phyloP scores from a whole-genome alignment of 1,284 basidiomycete genomes.

The Inonotus obliquus region DNA sequence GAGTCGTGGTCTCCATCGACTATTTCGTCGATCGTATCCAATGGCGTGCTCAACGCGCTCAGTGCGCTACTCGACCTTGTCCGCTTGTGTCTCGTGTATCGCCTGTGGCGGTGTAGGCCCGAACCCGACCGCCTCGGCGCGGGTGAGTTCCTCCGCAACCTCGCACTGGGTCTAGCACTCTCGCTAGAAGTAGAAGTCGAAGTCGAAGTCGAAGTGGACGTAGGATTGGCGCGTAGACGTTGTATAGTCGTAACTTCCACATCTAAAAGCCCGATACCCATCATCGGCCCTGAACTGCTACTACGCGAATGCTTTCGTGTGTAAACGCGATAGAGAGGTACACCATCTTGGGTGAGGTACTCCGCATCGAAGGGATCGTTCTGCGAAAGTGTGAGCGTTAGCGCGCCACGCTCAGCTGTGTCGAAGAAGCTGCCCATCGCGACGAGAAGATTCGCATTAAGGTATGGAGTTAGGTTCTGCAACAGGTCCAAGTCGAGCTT shows the following conservation, averaged over 20 bases:
- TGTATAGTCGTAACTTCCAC: background rate
- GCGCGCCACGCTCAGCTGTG: slow-evolving; percentile 5
- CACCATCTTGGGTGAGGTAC: slow-evolving; percentile 2
- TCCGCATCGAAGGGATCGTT: slow-evolving; percentile 8
- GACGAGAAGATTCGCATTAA: too few species aligned
- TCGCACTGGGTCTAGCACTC: background rate
- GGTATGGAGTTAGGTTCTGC: too few species aligned
- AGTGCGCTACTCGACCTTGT: background rate
- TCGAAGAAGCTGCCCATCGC: slow-evolving; percentile 10
- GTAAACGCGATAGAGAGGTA: slow-evolving; percentile 5
- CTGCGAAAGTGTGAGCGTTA: slow-evolving; percentile 6
- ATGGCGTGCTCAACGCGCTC: background rate
- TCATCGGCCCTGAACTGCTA: background rate
- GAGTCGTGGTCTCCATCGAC: background rate
- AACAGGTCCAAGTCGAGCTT: too few species aligned
- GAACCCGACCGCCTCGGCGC: background rate
- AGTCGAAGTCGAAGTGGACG: background rate
- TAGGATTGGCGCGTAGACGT: background rate
- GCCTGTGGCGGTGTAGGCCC: too few species aligned
- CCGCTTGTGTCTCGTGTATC: background rate
- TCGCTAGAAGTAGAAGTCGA: background rate
- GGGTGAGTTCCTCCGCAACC: background rate
- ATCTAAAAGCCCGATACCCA: background rate
- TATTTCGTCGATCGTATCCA: background rate
- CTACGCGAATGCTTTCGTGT: background rate